These are phyloP conservation scores for Penicillium fimorum DNA, from an alignment of 495 filamentous ascomycete genomes.

Conservation along the genomic window DNA sequence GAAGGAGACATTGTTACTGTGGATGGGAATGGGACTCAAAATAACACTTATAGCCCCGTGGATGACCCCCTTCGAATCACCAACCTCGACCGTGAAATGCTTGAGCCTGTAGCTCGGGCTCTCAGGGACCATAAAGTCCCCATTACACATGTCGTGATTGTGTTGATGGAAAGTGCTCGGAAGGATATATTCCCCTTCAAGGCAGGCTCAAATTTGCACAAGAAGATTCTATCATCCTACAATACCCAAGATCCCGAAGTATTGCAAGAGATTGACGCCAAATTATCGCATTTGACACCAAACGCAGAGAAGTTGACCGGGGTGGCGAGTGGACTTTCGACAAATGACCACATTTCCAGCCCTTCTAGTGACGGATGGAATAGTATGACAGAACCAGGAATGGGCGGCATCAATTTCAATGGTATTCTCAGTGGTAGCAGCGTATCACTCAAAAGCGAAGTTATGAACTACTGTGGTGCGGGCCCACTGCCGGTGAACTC, in stretches of 20 bases:
- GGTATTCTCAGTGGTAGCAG: constrained; percentile 36
- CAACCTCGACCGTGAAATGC: constrained; percentile 36
- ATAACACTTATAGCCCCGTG: constrained; percentile 30
- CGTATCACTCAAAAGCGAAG: constrained; percentile 39
- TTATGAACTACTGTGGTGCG: constrained; percentile 42
- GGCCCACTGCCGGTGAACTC: constrained; percentile 41
- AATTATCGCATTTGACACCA: constrained; percentile 31
- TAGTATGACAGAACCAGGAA: constrained; percentile 11
- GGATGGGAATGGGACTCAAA: neutral
- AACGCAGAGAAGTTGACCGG: constrained; percentile 39
- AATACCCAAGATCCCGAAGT: constrained; percentile 4
- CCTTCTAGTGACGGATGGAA: constrained; percentile 6
- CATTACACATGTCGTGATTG: constrained; percentile 37
- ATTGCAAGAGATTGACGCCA: constrained; percentile 16
- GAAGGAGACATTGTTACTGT: neutral
- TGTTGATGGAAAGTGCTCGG: constrained; percentile 42
- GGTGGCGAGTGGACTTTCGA: constrained; percentile 30
- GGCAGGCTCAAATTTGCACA: constrained; percentile 31
- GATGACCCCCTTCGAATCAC: constrained; percentile 40
- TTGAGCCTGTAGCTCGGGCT: constrained; percentile 27
- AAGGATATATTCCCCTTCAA: constrained; percentile 45
- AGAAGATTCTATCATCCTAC: constrained; percentile 32
- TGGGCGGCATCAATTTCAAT: constrained; percentile 40
- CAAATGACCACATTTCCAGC: constrained; percentile 5
- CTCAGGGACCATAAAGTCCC: constrained; percentile 26